Evolutionary conservation across 768 basidiomycete species (phyloP).

Genomic region (Serpula lacrymans): DNA sequence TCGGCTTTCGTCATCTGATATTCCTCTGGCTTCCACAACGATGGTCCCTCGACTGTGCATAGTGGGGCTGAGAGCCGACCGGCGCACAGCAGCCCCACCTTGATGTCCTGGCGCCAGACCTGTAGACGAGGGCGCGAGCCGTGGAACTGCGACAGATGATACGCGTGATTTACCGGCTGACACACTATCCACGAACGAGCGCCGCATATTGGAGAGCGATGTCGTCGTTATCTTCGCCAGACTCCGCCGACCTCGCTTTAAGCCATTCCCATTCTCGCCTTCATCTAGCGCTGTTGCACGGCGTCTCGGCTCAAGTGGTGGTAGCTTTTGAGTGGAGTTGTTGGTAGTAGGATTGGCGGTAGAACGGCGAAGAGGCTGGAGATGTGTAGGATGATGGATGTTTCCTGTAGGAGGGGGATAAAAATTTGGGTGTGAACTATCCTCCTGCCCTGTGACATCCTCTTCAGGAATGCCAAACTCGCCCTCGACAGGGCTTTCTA

Average conservation of each 20-base stretch:
- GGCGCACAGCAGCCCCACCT: conserved; percentile 1
- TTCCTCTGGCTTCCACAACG: conserved; percentile 44
- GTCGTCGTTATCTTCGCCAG: conserved; percentile 30
- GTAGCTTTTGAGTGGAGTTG: too few relatives aligned
- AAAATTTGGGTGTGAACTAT: too few relatives aligned
- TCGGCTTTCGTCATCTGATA: conserved; percentile 67
- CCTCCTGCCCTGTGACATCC: too few relatives aligned
- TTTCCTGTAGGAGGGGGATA: background rate
- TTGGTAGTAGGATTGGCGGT: background rate
- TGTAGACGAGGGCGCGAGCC: background rate
- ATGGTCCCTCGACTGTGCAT: conserved; percentile 62
- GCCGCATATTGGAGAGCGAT: conserved; percentile 44
- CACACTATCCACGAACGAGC: conserved; percentile 37
- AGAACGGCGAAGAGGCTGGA: conserved; percentile 1
- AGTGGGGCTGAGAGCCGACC: conserved; percentile 47
- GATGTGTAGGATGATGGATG: conserved; percentile 1
- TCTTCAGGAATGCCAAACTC: too few relatives aligned
- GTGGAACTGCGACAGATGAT: background rate
- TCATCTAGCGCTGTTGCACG: too few relatives aligned
- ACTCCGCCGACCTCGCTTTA: conserved; percentile 3
- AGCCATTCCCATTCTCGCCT: too few relatives aligned
- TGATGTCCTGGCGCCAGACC: background rate
- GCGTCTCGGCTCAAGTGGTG: too few relatives aligned
- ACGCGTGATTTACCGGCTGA: background rate
- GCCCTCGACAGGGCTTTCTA: conserved; percentile 23